phyloP scores from a whole-genome alignment of 1,284 basidiomycete species.

The Papiliotrema flavescens region DNA sequence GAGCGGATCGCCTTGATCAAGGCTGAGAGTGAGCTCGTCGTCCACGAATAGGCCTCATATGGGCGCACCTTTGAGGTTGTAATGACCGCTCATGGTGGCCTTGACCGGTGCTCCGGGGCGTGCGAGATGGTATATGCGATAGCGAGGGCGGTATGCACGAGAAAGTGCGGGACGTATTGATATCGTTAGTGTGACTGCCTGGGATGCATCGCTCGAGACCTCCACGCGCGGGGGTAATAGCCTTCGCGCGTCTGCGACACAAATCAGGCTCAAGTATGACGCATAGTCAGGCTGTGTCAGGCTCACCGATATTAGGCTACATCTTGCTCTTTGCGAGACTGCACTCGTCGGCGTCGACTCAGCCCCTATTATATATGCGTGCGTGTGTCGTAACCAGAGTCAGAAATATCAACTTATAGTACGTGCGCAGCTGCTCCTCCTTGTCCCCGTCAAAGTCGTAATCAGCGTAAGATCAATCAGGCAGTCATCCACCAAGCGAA shows the following conservation, averaged over 20 bases:
- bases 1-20: conserved; percentile 91
- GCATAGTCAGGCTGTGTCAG: too few relatives aligned
- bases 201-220: not conserved
- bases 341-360: too few relatives aligned
- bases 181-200: not conserved
- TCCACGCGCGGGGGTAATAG: not conserved
- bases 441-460: too few relatives aligned
- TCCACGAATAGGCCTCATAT: conserved; percentile 14
- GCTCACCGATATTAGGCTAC: too few relatives aligned
- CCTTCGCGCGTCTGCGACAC: not conserved
- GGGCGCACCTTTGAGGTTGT: conserved; percentile 78
- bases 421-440: too few relatives aligned
- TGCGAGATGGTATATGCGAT: not conserved
- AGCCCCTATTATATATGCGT: too few relatives aligned
- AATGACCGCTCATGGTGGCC: conserved; percentile 53
- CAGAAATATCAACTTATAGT: too few relatives aligned
- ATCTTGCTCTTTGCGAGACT: too few relatives aligned
- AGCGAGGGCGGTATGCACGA: not conserved
- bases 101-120: not conserved
- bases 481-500: not conserved
- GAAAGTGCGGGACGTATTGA: not conserved
- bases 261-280: too few relatives aligned
- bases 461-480: not conserved
- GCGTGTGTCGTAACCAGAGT: too few relatives aligned
- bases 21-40: conserved; percentile 54